These are phyloP conservation scores for Croton laevigatus DNA, from an alignment of 441 rosid species.

Conservation along the genomic window DNA sequence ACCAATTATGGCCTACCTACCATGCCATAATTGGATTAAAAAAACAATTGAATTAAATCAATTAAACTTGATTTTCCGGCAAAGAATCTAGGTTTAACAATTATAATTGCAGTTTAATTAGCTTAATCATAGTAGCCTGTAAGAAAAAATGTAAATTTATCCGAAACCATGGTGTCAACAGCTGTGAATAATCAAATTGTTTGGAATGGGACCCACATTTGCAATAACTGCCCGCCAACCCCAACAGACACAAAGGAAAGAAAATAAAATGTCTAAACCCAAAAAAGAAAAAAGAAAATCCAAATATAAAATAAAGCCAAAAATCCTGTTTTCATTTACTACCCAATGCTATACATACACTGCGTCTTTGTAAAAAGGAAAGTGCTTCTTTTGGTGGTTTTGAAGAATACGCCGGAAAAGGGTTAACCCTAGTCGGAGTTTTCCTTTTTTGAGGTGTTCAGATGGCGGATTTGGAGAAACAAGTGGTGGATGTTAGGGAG, in stretches of 20 bases:
- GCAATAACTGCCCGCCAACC: constrained; percentile 46
- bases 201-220: constrained; percentile 23
- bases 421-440: background rate
- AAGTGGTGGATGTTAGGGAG: background rate
- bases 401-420: background rate
- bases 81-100: background rate
- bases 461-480: constrained; percentile 32
- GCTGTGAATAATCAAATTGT: constrained; percentile 22
- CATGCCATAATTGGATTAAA: background rate
- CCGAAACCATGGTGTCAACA: constrained; percentile 44
- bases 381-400: background rate
- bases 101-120: background rate
- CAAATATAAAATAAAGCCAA: background rate
- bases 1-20: constrained; percentile 6
- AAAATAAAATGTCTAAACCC: background rate
- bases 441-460: background rate
- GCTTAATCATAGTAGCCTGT: background rate
- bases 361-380: constrained; percentile 16
- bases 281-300: background rate
- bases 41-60: background rate
- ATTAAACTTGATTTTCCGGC: background rate
- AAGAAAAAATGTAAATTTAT: background rate
- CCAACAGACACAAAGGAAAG: background rate
- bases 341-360: background rate
- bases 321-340: background rate